Evolutionary conservation across 805 yeast species (phyloP).

Genomic region (Schwanniomyces yamadae): DNA sequence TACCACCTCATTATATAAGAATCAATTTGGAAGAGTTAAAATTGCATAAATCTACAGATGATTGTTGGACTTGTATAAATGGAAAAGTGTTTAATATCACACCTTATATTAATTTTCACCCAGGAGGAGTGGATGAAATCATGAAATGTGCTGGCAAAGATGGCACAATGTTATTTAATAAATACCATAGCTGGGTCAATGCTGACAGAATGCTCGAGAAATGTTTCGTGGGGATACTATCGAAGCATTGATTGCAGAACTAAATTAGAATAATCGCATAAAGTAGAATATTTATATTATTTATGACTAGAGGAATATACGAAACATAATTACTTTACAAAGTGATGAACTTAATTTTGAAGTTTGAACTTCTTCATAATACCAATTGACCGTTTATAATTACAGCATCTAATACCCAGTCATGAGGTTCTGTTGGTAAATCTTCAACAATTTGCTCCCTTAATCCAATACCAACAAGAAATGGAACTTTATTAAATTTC

Average conservation of each 20-base stretch:
- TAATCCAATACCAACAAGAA: slow-evolving; percentile 64
- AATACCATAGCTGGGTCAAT: slow-evolving; percentile 75
- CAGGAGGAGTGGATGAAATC: slow-evolving; percentile 84
- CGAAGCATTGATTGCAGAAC: too few relatives aligned
- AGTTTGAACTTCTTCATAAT: slow-evolving; percentile 15
- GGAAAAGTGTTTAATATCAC: slow-evolving; percentile 87
- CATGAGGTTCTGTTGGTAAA: slow-evolving; percentile 64
- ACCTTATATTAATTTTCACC: slow-evolving; percentile 80
- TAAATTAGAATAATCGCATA: neutral
- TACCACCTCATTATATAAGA: slow-evolving; percentile 50
- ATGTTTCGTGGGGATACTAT: slow-evolving; percentile 68
- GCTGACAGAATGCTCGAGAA: slow-evolving; percentile 76
- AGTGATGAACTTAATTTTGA: slow-evolving; percentile 4
- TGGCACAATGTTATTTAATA: slow-evolving; percentile 72
- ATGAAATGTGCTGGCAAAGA: slow-evolving; percentile 81
- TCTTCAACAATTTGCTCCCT: slow-evolving; percentile 54
- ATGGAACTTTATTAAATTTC: slow-evolving; percentile 32
- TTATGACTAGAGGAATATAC: slow-evolving; percentile 1
- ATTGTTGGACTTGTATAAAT: slow-evolving; percentile 82
- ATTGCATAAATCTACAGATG: slow-evolving; percentile 57
- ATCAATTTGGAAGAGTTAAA: slow-evolving; percentile 58
- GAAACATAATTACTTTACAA: neutral
- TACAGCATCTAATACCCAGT: slow-evolving; percentile 56
- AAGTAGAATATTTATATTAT: slow-evolving; percentile 1
- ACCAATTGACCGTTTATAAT: slow-evolving; percentile 38